Evolutionary conservation across 1,139 yeast species (phyloP), one percentile per base, ranked within the genome.

Genomic region (Blastobotrys aristatus): DNA sequence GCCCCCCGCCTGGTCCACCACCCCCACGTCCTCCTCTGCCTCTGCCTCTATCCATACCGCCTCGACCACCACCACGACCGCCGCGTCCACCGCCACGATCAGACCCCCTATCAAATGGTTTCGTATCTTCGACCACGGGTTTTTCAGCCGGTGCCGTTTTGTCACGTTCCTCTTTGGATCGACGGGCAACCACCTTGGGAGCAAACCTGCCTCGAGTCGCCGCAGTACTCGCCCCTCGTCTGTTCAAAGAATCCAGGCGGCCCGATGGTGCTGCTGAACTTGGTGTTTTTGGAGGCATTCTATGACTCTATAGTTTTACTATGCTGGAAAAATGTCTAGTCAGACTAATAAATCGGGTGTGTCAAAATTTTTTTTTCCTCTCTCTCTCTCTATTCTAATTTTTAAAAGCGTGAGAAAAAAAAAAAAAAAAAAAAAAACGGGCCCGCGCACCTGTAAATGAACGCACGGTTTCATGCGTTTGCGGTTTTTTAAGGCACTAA

Each of bases 161-260:
- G 26, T 80, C 94, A 62, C 96, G 72, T 59, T 87, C 96, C 58
- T 85, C 92, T 57, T 86, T 83, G 18, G 88, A 70, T 62, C 87
- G 79, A 65, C 97, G 73, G 1, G 86, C 87, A 36, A 88, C 95
- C 1, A 74, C 82, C 63, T 88, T 88, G 1, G 96, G 96, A 61
- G 82, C 78, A 66, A 88, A 88, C 64, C 83, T 81, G 77, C 71
- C 26, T 74, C 72, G 18, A 80, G 78, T 26, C 2, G 46, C 27
- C 6, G 46, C 38, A 7, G 49, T 41, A 10, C 40, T 26, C 11
- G 37, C 45, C 13, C 33, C 35, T 21, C 47, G 47, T 16, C 48
- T 16, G 21, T 22, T 41, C 39, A 49, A 22, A 11, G 52, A 49
- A 37, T 49, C 50, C 36, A 49, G 31, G 24, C 50, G 20, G 18